These are phyloP conservation scores for Euphorbia corollata DNA, from an alignment of 441 rosid species.

Conservation along the genomic window DNA sequence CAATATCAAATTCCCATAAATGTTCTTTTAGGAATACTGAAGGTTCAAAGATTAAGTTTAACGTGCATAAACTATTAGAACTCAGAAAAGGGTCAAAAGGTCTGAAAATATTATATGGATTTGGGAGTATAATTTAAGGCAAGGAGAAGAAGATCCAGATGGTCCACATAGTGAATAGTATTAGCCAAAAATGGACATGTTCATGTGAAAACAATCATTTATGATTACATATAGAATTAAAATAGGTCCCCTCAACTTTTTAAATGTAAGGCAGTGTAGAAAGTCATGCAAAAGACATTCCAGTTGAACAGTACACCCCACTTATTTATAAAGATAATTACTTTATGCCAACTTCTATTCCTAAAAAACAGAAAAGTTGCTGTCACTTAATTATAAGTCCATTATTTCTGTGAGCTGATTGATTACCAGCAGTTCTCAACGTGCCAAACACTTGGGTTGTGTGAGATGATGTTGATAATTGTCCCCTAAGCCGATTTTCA, in stretches of 20 bases:
- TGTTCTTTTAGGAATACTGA: neutral
- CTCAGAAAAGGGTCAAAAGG: neutral
- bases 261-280: neutral
- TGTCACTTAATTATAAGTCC: constrained; percentile 10
- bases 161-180: constrained; percentile 4
- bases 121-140: constrained; percentile 1
- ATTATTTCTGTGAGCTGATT: constrained; percentile 13
- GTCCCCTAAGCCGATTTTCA: too few relatives aligned
- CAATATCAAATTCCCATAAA: neutral
- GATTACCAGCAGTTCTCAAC: neutral
- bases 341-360: neutral
- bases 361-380: constrained; percentile 2
- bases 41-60: neutral
- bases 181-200: constrained; percentile 2
- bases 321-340: constrained; percentile 14
- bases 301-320: constrained; percentile 29
- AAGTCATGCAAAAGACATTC: constrained; percentile 17
- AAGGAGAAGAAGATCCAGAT: neutral
- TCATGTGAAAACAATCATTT: constrained; percentile 3
- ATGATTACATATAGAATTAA: neutral
- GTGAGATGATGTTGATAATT: too few relatives aligned
- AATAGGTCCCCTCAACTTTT: neutral
- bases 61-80: neutral
- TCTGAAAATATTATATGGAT: neutral
- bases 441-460: neutral